A percentile compares a stretch with the other conserved stretches of the same genome.
Conservation (phyloP, 208 protist species). For the Leishmania guyanensis region DNA sequence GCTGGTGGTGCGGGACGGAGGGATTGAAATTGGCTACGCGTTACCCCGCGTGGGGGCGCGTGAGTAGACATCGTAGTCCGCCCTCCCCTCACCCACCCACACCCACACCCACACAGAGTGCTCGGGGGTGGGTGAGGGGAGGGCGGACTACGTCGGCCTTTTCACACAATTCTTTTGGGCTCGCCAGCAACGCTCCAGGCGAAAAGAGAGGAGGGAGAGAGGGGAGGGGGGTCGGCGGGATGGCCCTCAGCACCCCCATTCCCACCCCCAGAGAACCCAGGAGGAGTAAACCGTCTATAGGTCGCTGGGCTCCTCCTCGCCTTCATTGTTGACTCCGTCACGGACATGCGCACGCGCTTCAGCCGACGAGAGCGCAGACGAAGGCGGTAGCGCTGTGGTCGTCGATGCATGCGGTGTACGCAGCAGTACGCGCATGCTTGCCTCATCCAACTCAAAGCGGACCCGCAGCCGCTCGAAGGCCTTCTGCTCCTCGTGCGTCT, state of each 20-base stretch:
- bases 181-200: not conserved
- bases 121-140: not conserved
- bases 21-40: not conserved
- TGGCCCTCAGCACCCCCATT: not conserved
- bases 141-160: too few relatives aligned
- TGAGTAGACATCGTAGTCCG: not conserved
- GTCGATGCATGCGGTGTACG: not conserved
- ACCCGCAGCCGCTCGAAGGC: conserved; percentile 15
- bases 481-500: conserved; percentile 17
- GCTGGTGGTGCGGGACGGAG: not conserved
- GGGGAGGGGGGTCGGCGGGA: not conserved
- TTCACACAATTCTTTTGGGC: too few relatives aligned
- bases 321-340: not conserved
- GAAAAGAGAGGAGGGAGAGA: not conserved
- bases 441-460: conserved; percentile 31
- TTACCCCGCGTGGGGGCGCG: not conserved
- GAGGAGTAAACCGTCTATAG: not conserved
- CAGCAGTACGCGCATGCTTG: conserved; percentile 19
- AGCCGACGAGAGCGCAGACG: not conserved
- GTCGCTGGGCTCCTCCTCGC: not conserved
- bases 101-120: not conserved
- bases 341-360: not conserved
- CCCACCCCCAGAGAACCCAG: not conserved
- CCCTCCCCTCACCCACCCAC: too few relatives aligned
- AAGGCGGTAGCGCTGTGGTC: not conserved